Base-by-base conservation (phyloP, 164 flowering plant species). In the Kalanchoe fedtschenkoi region DNA sequence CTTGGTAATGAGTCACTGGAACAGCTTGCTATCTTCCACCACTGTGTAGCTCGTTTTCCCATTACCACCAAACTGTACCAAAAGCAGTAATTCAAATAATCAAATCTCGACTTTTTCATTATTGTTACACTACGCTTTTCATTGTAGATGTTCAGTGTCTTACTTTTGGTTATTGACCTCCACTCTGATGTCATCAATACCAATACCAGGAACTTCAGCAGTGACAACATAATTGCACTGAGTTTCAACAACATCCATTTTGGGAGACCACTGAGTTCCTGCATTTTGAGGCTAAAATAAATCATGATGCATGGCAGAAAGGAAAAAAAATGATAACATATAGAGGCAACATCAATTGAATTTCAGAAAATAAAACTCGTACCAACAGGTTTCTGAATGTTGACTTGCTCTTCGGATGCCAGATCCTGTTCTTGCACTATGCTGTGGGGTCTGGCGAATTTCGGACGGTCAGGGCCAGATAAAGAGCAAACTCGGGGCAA, bases 151-250 rank as follows among this genome's bases (percentile, higher is more conserved):
- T 34, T n/a, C 15, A n/a, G 34, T 7, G 42, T 66, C 75, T 74
- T 88, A 88, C 95, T 74, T 82, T 65, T 62, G 65, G 62, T 80
- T 73, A 68, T 80, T 75, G 32, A 86, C 75, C 66, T 88, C 93
- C 65, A 91, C 93, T 70, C 76, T 80, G 9, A 86, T 73, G 63
- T 76, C 77, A 56, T 69, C 70, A 34, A 61, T 71, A 34, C 61
- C 71, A 43, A 83, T 80, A 11, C 97, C 95, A 21, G 95, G 95
- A 70, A 88, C 73, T 74, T 91, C 93, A 22, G 88, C 56, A 6
- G 74, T 74, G 61, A 88, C 60, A 57, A 78, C 71, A 69, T 81
- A 81, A 30, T 63, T 71, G 44, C 59, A 13, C 41, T 71, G 74
- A n/a, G 77, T 80, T 73, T 88, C 92, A 47, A 74, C 83, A 56